phyloP scores from a whole-genome alignment of 169 alveolate species.

The Eimeria maxima region DNA sequence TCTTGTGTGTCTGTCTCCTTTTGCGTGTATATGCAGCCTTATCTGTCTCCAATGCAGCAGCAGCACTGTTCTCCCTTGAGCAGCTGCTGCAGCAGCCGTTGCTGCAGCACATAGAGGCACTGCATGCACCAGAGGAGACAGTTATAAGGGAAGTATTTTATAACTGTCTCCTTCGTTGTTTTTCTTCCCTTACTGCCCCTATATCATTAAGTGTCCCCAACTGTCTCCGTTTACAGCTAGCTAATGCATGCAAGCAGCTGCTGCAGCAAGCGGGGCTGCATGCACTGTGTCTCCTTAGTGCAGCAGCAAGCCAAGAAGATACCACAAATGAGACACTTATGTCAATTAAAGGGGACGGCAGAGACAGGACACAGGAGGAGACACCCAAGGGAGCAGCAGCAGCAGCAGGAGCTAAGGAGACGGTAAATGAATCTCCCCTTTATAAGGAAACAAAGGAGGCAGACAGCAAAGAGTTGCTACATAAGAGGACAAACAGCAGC shows the following conservation, averaged over 20 bases:
- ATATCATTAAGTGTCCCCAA: neutral
- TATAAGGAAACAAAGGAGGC: neutral
- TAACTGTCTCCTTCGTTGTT: slow-evolving; percentile 25
- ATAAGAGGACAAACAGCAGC: too few relatives aligned
- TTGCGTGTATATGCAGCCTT: neutral
- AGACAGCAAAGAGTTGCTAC: neutral
- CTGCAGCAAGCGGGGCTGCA: neutral
- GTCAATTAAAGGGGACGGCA: neutral
- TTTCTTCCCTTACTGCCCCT: slow-evolving; percentile 17
- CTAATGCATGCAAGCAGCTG: neutral
- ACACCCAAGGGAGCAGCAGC: too few relatives aligned
- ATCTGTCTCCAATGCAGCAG: neutral
- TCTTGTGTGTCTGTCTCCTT: neutral
- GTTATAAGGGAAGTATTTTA: neutral
- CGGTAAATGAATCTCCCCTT: too few relatives aligned
- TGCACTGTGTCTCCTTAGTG: slow-evolving; percentile 9
- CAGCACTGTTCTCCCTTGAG: neutral
- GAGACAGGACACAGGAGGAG: neutral
- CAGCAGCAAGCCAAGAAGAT: too few relatives aligned
- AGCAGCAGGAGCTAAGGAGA: too few relatives aligned
- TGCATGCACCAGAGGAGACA: slow-evolving; percentile 10
- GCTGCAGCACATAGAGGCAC: slow-evolving; percentile 20
- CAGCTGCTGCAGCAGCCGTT: slow-evolving; percentile 11
- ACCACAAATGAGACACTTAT: neutral
- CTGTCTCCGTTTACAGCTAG: neutral